These are phyloP conservation scores for Clarireedia sp. DNA, from an alignment of 2,329 filamentous ascomycete genomes.

Conservation along the genomic window DNA sequence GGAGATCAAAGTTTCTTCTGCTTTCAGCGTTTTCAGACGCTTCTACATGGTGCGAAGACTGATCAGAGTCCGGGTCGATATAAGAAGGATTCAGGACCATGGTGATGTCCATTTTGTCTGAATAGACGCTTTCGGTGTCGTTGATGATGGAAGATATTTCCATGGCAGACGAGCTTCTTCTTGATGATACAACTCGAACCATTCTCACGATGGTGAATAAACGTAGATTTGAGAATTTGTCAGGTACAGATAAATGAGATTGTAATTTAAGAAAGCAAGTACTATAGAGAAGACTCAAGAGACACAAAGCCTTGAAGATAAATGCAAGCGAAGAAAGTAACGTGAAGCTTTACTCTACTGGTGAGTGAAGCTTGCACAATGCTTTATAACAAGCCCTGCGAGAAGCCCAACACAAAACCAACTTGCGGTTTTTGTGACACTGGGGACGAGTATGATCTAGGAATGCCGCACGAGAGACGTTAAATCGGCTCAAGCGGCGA, in stretches of 20 bases:
- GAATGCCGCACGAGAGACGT: neutral
- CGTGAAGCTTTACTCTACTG: neutral
- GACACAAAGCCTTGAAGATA: neutral
- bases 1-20: neutral
- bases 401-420: constrained; percentile 1
- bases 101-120: neutral
- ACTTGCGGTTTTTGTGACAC: neutral
- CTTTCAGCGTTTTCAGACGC: neutral
- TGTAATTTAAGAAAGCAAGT: neutral
- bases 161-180: neutral
- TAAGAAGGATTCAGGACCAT: constrained; percentile 1
- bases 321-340: neutral
- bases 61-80: neutral
- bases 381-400: neutral
- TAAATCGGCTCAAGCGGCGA: constrained; percentile 6
- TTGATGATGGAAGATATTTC: constrained; percentile 1
- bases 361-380: neutral
- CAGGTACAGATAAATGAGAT: neutral
- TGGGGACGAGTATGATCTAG: neutral
- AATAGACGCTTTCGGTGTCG: neutral
- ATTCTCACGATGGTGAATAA: neutral
- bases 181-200: neutral
- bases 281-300: neutral
- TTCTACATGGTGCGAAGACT: neutral
- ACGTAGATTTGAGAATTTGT: neutral